phyloP scores from a whole-genome alignment of 2,329 filamentous ascomycete species.

The Cephalotrichum gorgonifer region DNA sequence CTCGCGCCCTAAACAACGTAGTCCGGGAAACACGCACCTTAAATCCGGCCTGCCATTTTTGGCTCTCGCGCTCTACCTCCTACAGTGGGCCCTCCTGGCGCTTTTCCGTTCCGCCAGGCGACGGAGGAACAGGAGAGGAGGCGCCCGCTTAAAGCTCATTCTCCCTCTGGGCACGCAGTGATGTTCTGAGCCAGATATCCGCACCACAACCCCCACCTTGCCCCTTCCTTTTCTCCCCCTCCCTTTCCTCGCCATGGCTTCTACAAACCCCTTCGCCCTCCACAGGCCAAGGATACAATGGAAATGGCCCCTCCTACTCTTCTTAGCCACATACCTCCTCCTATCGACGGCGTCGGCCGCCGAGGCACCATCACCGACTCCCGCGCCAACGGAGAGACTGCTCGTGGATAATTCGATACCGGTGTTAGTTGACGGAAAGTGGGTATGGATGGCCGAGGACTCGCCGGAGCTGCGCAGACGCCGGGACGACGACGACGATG shows the following conservation, averaged over 20 bases:
- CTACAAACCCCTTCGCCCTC: conserved; percentile 1
- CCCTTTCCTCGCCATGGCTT: conserved; percentile 6
- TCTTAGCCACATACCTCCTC: neutral
- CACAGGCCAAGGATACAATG: neutral
- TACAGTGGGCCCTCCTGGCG: too few species aligned
- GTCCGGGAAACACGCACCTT: too few species aligned
- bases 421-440: conserved; percentile 10
- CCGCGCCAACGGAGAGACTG: neutral
- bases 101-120: too few species aligned
- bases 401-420: conserved; percentile 10
- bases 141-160: neutral
- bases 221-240: too few species aligned
- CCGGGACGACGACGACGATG: conserved; percentile 13
- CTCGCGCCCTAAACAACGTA: too few species aligned
- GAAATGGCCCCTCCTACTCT: neutral
- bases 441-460: conserved; percentile 10
- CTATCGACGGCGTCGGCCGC: conserved; percentile 2
- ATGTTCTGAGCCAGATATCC: neutral
- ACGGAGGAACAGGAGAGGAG: too few species aligned
- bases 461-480: conserved; percentile 12
- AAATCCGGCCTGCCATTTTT: too few species aligned
- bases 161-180: neutral
- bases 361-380: conserved; percentile 2
- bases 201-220: neutral
- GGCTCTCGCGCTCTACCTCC: too few species aligned